phyloP scores from a whole-genome alignment of 208 protist species.

The Endotrypanum monterogeii region DNA sequence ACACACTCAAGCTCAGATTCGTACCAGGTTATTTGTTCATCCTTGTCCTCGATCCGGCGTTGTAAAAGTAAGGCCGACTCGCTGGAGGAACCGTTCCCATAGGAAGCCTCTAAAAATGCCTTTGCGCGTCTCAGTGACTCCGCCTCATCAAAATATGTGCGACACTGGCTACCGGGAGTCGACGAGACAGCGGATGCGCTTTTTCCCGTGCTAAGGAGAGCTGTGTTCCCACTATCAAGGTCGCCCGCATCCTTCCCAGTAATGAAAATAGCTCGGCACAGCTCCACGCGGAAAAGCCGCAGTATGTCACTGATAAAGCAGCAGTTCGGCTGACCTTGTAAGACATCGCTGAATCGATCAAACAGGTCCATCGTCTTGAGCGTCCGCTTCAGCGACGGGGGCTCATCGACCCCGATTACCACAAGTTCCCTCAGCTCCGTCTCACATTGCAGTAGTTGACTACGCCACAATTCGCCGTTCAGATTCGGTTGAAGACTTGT shows the following conservation, averaged over 20 bases:
- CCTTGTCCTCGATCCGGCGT: slow-evolving; percentile 49
- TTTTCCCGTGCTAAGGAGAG: background rate
- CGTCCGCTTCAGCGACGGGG: slow-evolving; percentile 49
- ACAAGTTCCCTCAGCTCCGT: slow-evolving; percentile 77
- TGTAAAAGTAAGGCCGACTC: slow-evolving; percentile 57
- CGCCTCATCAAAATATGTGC: slow-evolving; percentile 84
- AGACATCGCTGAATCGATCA: slow-evolving; percentile 48
- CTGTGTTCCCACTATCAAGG: background rate
- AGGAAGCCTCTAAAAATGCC: slow-evolving; percentile 50
- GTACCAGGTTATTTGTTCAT: slow-evolving; percentile 55
- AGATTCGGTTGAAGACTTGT: background rate
- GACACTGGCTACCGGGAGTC: slow-evolving; percentile 16
- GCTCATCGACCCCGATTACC: slow-evolving; percentile 38
- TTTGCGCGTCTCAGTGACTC: slow-evolving; percentile 70
- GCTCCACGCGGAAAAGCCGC: slow-evolving; percentile 85
- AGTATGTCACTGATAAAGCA: slow-evolving; percentile 64
- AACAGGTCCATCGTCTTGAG: slow-evolving; percentile 62
- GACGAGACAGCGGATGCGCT: background rate
- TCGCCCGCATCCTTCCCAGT: background rate
- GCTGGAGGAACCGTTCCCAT: slow-evolving; percentile 55
- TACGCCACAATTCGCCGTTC: slow-evolving; percentile 64
- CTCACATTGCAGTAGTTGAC: slow-evolving; percentile 76
- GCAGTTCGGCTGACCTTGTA: slow-evolving; percentile 47
- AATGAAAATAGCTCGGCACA: slow-evolving; percentile 80
- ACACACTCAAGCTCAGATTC: slow-evolving; percentile 75